Evolutionary conservation across 148 eudicot species (phyloP).

Genomic region (Nepenthes mirabilis): DNA sequence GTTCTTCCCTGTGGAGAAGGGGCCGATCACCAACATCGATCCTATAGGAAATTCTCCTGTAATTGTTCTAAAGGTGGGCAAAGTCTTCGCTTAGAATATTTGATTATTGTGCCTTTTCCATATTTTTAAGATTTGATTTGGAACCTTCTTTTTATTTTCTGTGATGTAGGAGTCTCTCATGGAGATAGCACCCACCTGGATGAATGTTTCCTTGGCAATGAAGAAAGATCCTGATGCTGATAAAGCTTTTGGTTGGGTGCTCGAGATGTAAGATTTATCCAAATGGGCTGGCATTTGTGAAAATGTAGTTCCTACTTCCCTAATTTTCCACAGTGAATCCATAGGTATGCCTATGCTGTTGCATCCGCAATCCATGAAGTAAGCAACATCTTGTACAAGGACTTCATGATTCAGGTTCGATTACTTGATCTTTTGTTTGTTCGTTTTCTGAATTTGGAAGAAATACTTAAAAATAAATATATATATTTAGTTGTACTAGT

Average conservation of each 20-base stretch:
- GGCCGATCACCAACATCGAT: conserved; percentile 74
- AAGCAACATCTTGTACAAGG: conserved; percentile 80
- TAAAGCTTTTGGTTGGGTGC: conserved; percentile 98
- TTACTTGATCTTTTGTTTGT: conserved; percentile 1
- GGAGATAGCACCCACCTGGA: conserved; percentile 94
- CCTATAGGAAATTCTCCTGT: conserved; percentile 98
- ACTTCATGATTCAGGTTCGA: conserved; percentile 94
- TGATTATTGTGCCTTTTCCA: neutral
- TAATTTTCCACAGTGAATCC: conserved; percentile 6
- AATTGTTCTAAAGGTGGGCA: conserved; percentile 69
- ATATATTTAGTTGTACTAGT: too few relatives aligned
- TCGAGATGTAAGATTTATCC: conserved; percentile 57
- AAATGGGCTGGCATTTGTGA: conserved; percentile 1
- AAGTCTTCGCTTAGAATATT: neutral
- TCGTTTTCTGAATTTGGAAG: neutral
- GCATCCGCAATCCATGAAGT: conserved; percentile 89
- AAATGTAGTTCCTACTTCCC: neutral
- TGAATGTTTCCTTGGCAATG: conserved; percentile 92
- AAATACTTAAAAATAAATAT: too few relatives aligned
- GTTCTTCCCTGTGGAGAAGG: conserved; percentile 71
- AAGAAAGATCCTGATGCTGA: conserved; percentile 88
- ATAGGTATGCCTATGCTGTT: conserved; percentile 96
- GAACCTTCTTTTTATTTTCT: neutral
- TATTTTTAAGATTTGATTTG: neutral
- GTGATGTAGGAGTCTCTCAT: conserved; percentile 53